Conservation (phyloP, 2,329 filamentous ascomycete species). For the Fusarium mexicanum region DNA sequence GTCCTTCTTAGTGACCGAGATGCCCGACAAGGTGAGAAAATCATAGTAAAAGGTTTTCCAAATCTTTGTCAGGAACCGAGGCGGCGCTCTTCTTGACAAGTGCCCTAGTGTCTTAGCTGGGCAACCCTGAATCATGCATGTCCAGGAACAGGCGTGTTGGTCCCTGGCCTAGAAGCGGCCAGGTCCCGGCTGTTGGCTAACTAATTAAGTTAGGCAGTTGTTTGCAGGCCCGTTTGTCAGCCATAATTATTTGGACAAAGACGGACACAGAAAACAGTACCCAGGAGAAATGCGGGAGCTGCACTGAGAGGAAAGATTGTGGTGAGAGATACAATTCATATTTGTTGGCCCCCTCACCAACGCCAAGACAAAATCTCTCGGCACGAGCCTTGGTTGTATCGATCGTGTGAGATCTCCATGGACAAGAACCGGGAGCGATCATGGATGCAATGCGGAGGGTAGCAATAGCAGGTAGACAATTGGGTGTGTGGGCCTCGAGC, state of each 20-base stretch:
- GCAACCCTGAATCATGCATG: slow-evolving; percentile 4
- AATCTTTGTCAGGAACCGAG: neutral
- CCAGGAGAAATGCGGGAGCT: slow-evolving; percentile 19
- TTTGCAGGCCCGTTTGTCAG: neutral
- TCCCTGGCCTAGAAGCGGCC: neutral
- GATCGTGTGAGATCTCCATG: neutral
- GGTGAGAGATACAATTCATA: neutral
- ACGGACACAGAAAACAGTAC: neutral
- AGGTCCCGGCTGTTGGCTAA: neutral
- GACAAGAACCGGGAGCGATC: slow-evolving; percentile 14
- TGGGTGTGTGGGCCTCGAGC: neutral
- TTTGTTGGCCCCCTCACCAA: neutral
- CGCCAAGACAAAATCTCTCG: neutral
- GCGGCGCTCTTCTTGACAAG: neutral
- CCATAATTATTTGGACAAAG: neutral
- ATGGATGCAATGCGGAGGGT: slow-evolving; percentile 3
- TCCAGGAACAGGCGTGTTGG: neutral
- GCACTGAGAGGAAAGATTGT: neutral
- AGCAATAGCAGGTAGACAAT: neutral
- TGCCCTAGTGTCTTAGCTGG: neutral
- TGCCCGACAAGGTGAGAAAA: neutral
- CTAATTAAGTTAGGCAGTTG: neutral
- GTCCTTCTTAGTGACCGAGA: neutral
- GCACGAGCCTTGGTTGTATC: neutral
- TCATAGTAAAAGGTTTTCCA: neutral